phyloP scores from a whole-genome alignment of 345 rosid genomes.

The Populus alba region DNA sequence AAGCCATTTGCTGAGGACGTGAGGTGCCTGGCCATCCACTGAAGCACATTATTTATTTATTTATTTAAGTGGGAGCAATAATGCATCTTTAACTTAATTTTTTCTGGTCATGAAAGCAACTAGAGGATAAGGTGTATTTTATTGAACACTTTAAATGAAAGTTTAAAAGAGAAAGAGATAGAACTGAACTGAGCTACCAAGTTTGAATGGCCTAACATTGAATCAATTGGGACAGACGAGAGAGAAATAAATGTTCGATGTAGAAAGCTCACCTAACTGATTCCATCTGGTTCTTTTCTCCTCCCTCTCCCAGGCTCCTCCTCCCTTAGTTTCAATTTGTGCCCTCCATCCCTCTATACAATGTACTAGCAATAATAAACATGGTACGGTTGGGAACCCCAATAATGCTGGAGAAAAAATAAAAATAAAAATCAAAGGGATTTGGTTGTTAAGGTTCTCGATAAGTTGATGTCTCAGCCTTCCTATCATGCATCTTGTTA shows the following conservation, averaged over 20 bases:
- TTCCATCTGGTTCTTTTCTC: neutral
- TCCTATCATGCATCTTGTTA: neutral
- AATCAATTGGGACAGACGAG: slow-evolving; percentile 6
- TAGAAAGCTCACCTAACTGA: slow-evolving; percentile 6
- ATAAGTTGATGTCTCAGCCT: neutral
- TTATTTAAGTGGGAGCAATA: no score
- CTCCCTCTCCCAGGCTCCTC: neutral
- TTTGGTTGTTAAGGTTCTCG: slow-evolving; percentile 1
- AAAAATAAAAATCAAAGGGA: neutral
- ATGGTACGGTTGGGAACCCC: slow-evolving; percentile 17
- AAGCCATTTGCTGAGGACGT: no score
- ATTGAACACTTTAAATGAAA: neutral
- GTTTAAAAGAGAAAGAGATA: neutral
- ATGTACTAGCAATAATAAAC: slow-evolving; percentile 13
- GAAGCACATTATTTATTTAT: no score
- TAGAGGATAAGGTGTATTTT: slow-evolving; percentile 1
- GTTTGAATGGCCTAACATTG: neutral
- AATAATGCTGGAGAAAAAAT: neutral
- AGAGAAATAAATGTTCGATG: slow-evolving; percentile 10
- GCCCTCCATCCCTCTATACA: slow-evolving; percentile 4
- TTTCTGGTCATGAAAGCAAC: neutral
- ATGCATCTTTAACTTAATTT: no score
- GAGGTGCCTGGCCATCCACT: no score
- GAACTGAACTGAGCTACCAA: neutral
- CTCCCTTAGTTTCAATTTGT: neutral